These are phyloP conservation scores for Aspergillus caelatus DNA, from an alignment of 2,329 filamentous ascomycete genomes.

Conservation along the genomic window DNA sequence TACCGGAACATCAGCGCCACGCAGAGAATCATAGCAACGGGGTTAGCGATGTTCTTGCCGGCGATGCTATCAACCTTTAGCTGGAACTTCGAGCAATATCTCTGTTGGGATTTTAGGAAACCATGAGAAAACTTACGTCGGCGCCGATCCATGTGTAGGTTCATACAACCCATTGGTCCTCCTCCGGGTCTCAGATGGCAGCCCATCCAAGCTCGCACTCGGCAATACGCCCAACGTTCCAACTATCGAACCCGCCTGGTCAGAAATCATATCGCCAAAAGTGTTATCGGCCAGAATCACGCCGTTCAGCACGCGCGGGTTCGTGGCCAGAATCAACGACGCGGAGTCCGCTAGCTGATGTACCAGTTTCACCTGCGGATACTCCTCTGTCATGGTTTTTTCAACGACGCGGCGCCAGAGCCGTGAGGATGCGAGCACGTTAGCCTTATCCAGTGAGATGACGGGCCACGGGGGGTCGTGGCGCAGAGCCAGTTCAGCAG, in stretches of 20 bases:
- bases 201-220: slow-evolving; percentile 78
- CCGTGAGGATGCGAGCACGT: slow-evolving; percentile 82
- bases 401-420: slow-evolving; percentile 83
- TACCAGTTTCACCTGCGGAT: slow-evolving; percentile 75
- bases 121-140: slow-evolving; percentile 30
- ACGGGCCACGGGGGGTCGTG: slow-evolving; percentile 73
- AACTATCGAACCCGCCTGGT: slow-evolving; percentile 88
- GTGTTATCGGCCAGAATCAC: slow-evolving; percentile 87
- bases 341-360: slow-evolving; percentile 91
- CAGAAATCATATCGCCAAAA: slow-evolving; percentile 90
- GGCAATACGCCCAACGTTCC: slow-evolving; percentile 83
- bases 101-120: background rate
- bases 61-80: slow-evolving; percentile 66
- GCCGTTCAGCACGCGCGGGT: slow-evolving; percentile 79
- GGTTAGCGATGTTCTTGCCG: slow-evolving; percentile 83
- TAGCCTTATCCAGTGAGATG: slow-evolving; percentile 88
- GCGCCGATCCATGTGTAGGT: slow-evolving; percentile 74
- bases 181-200: slow-evolving; percentile 68
- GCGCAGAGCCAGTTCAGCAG: slow-evolving; percentile 74
- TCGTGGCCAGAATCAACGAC: slow-evolving; percentile 91
- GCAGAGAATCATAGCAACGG: slow-evolving; percentile 84
- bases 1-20: slow-evolving; percentile 93
- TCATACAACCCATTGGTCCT: slow-evolving; percentile 89
- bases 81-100: background rate
- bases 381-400: slow-evolving; percentile 80